Conservation (phyloP, 192 early-diverging fungal species). For the Phlyctochytrium arcticum region DNA sequence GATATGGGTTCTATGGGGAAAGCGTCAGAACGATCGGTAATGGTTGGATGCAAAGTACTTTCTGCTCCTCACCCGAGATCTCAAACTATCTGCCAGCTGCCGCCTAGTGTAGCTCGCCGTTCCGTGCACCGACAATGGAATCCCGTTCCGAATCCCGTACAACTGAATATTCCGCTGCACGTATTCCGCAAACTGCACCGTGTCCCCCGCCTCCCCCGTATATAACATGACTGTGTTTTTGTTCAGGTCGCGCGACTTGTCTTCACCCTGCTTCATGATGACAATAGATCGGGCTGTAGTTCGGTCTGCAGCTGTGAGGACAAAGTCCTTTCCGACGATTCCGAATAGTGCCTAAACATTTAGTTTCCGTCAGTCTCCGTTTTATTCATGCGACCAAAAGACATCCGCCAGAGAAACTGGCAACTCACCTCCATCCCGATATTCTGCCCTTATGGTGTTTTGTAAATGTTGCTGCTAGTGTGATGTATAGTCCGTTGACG, state of each 20-base stretch:
- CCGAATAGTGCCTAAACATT: conserved; percentile 70
- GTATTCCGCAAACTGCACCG: conserved; percentile 92
- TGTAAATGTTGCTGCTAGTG: too few species aligned
- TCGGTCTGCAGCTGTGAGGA: conserved; percentile 79
- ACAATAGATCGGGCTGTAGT: conserved; percentile 74
- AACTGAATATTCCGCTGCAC: conserved; percentile 89
- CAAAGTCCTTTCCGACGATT: conserved; percentile 91
- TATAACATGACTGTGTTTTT: conserved; percentile 79
- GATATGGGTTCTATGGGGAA: conserved; percentile 67
- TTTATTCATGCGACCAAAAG: too few species aligned
- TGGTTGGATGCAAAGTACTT: not conserved
- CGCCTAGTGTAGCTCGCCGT: conserved; percentile 78
- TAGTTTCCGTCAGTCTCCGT: too few species aligned
- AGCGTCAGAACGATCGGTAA: not conserved
- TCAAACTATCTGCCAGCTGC: conserved; percentile 80
- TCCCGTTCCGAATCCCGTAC: conserved; percentile 82
- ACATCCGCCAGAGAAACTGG: too few species aligned
- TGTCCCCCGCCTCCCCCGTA: conserved; percentile 88
- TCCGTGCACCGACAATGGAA: conserved; percentile 73
- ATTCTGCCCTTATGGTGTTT: too few species aligned
- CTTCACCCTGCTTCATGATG: conserved; percentile 86
- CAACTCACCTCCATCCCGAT: too few species aligned
- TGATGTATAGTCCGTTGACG: too few species aligned
- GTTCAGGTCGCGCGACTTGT: conserved; percentile 86
- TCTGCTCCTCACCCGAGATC: conserved; percentile 52